Evolutionary conservation across 2,329 filamentous ascomycete species (phyloP).

Genomic region (Chaetomium strumarium): DNA sequence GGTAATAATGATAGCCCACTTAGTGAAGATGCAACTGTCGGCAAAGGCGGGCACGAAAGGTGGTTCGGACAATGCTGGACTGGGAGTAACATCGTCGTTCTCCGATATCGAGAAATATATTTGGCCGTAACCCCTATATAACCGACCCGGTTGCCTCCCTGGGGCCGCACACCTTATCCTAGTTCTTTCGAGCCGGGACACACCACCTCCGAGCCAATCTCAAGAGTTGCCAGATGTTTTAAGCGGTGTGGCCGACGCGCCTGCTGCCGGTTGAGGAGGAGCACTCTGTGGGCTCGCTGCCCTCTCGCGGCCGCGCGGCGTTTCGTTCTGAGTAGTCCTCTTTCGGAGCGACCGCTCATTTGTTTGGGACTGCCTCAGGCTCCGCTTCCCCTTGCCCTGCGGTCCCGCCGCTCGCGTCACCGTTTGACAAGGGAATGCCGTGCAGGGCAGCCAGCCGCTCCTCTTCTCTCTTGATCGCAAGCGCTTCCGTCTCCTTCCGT

Average conservation of each 20-base stretch:
- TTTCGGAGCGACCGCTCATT: conserved; percentile 18
- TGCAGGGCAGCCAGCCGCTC: conserved; percentile 48
- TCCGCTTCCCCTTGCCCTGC: conserved; percentile 1
- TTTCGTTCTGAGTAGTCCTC: conserved; percentile 3
- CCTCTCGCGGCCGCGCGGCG: conserved; percentile 16
- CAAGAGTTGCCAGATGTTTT: background rate
- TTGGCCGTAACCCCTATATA: conserved; percentile 12
- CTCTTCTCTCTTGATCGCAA: conserved; percentile 70
- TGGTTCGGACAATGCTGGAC: background rate
- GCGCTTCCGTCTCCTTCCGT: conserved; percentile 74
- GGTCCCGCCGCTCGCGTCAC: conserved; percentile 16
- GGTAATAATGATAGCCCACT: background rate
- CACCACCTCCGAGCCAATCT: conserved; percentile 2
- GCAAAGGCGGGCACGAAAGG: background rate
- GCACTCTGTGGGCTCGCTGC: conserved; percentile 21
- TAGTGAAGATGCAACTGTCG: no score
- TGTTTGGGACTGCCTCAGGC: conserved; percentile 24
- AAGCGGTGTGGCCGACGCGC: conserved; percentile 8
- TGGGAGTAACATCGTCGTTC: background rate
- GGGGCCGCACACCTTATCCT: conserved; percentile 2
- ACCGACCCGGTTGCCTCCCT: conserved; percentile 1
- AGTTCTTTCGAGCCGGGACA: background rate
- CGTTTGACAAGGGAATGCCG: conserved; percentile 22
- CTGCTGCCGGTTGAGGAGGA: conserved; percentile 18
- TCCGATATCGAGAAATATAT: conserved; percentile 15